Base-by-base conservation (phyloP, 345 rosid species). In the Populus ilicifolia region DNA sequence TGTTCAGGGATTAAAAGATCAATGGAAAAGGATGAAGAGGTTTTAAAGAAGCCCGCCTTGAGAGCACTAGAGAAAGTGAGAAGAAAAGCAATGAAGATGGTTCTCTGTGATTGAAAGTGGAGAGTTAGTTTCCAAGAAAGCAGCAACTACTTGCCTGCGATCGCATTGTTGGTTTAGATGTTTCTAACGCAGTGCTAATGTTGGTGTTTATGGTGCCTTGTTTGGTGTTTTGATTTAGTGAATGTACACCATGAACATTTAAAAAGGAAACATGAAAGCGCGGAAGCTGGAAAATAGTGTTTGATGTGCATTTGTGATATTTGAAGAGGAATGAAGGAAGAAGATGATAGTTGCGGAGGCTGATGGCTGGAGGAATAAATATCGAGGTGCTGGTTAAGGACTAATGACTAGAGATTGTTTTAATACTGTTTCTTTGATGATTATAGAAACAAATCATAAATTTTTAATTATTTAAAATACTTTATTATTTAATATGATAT, bases 61-160 rank as follows among this genome's bases (percentile, higher is more conserved):
- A 85, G 89, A 76, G 95, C 92, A 86, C 80, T 79, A 46, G 90
- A 86, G 74, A 76, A n/a, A 54, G 86, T 78, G 75, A 87, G 39
- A 30, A 77, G 44, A 72, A 23, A 70, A 39, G 80, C 71, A 75
- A 83, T 64, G 78, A 79, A 52, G 44, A 75, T 18, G 70, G 78
- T 62, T 29, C 77, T 79, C 87, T 86, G 93, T 81, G 76, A 76
- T 75, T 56, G 21, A 62, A 80, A 71, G 6, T 8, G 29, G 7
- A 83, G 50, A 83, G 50, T 67, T 13, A 48, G 21, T 72, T 35
- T 75, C 52, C 75, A 83, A 25, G 71, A 65, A 27, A 67, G 30
- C 18, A 48, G 23, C 5, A 52, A 61, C 67, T 59, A 48, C 71
- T 36, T 75, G 59, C 82, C 78, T 80, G 82, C 30, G 64, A 46